Evolutionary conservation across 1,284 basidiomycete species (phyloP), one percentile per base, ranked within the genome.

Genomic region (Meripilus lineatus): DNA sequence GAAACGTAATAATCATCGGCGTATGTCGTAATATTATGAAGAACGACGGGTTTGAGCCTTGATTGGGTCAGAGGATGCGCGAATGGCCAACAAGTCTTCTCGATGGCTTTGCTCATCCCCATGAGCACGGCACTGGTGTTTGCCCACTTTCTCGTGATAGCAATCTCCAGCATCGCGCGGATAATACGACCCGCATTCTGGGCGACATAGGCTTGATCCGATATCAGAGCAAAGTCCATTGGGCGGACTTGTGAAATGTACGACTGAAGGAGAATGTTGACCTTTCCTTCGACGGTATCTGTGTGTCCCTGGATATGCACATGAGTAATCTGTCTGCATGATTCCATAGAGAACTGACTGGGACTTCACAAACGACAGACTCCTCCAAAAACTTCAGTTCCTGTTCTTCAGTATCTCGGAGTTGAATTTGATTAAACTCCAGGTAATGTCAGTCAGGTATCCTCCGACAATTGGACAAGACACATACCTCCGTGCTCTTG

Each of bases 151-250:
- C 81, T 80, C 59, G 89, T 92, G 53, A 99, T 79, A 0, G 90
- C 90, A 33, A 99, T 96, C 63, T 99, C 96, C 14, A 98, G 76
- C 5, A 99, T 71, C 14, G 95, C 91, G 17, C 96, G 84, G 46
- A 93, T 79, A 56, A 99, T 97, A 51, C 96, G 89, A 5, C 89
- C 93, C 5, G 89, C 91, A 58, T 99, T 99, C 57, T 93, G 91
- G 23, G 90, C 89, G 32, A 84, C 90, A 58, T 97, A 99, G 3
- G 86, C 92, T 55, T 84, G 87, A 62, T 99, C 96, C 0, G 95
- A 99, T 2, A 99, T 88, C 41, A 99, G 72, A 7, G 96, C 96
- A 62, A 98, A 99, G 67, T 99, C 96, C 49, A 97, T 89, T 20
- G 98, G 72, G 35, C 72, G 74, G 18, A 81, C 75, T 42, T 77